Conservation (phyloP, 495 filamentous ascomycete species). For the Copromyces sp. region DNA sequence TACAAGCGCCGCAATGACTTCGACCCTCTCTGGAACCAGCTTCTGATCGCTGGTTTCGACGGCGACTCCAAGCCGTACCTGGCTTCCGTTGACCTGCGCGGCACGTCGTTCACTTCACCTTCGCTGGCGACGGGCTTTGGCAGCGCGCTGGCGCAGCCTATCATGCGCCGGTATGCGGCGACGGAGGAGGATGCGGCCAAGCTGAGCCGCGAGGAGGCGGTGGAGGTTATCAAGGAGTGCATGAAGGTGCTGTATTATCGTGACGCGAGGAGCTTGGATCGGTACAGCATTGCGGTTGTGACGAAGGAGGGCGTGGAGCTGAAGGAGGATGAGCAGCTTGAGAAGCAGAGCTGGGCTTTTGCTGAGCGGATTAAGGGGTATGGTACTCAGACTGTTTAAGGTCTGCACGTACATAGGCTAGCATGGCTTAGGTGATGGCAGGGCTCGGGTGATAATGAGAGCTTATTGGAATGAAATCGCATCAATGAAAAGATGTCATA, state of each 20-base stretch:
- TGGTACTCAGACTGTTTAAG: constrained; percentile 40
- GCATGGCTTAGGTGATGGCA: not conserved
- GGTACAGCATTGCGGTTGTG: constrained; percentile 83
- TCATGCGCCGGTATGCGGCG: constrained; percentile 70
- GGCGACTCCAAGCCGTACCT: constrained; percentile 73
- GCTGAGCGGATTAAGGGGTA: constrained; percentile 65
- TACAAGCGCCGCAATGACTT: constrained; percentile 91
- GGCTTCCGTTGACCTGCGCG: constrained; percentile 80
- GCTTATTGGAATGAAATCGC: not conserved
- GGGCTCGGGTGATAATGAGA: not conserved
- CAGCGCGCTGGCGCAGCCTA: constrained; percentile 82
- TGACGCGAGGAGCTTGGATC: constrained; percentile 84
- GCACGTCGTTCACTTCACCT: constrained; percentile 80
- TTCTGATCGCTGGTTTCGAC: constrained; percentile 85
- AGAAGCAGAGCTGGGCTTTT: constrained; percentile 93
- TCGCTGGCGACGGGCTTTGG: constrained; percentile 91
- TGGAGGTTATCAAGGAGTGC: constrained; percentile 73
- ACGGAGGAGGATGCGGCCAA: constrained; percentile 65
- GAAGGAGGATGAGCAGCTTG: constrained; percentile 61
- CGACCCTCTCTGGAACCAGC: constrained; percentile 94
- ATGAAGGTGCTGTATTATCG: constrained; percentile 98
- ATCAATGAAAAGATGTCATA: not conserved
- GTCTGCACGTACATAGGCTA: not conserved
- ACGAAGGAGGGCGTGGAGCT: constrained; percentile 78
- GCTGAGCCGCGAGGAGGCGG: constrained; percentile 67